These are phyloP conservation scores for Talaromyces funiculosus DNA, from an alignment of 2,329 filamentous ascomycete genomes.

Conservation along the genomic window DNA sequence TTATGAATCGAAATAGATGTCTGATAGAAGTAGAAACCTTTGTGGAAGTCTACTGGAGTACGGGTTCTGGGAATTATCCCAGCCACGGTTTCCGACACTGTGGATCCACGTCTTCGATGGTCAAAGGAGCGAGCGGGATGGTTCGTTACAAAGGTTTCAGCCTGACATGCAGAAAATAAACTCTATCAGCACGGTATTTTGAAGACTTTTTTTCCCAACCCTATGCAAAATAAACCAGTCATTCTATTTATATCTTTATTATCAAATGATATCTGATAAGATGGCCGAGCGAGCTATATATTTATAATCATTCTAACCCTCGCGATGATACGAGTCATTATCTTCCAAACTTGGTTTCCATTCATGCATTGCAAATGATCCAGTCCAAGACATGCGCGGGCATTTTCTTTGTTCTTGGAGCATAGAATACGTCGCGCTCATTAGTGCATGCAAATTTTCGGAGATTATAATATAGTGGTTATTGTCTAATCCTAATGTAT, in stretches of 20 bases:
- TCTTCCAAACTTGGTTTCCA: background rate
- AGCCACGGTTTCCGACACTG: background rate
- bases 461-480: no score
- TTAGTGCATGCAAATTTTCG: no score
- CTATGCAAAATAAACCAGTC: no score
- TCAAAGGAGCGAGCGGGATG: background rate
- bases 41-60: background rate
- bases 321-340: background rate
- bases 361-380: background rate
- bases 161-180: background rate
- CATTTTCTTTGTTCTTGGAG: conserved; percentile 1
- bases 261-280: no score
- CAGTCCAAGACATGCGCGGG: background rate
- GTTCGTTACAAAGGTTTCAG: background rate
- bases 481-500: no score
- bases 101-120: background rate
- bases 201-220: background rate
- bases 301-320: background rate
- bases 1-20: background rate
- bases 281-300: background rate
- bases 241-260: no score
- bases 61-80: background rate
- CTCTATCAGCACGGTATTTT: background rate
- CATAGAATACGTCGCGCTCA: background rate
- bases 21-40: background rate